Evolutionary conservation across 164 flowering plant genomes (phyloP), one percentile per base, ranked within the genome.

Genomic region (Kingdonia uniflora): DNA sequence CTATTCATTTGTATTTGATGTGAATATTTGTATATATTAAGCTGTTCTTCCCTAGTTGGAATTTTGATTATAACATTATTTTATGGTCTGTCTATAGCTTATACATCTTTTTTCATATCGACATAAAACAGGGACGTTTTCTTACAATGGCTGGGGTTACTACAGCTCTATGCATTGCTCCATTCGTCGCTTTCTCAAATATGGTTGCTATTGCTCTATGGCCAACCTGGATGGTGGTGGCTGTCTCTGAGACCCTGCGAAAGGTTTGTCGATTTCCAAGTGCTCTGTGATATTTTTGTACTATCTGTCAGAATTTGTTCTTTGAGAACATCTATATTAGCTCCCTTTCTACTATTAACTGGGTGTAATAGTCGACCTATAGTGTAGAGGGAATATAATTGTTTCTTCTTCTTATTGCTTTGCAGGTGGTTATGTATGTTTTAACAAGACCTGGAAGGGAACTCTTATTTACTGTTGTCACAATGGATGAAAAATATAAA

Each of bases 401-500:
- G 35, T 1, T 26, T 5, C 17, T n/a, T n/a, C 29, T 16, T 16
- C 8, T 50, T 54, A 6, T 63, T 46, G 52, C 63, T 43, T n/a
- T 64, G 62, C 76, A 92, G 98, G 87, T 92, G 53, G 84, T 82
- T 40, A 84, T 69, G 7, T 92, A 92, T 65, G 96, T 92, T 51
- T 80, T 92, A 24, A 78, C 94, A 44, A 80, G 96, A 73, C 98
- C 98, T 33, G 98, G 82, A 56, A 77, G 96, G 65, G 98, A 92
- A 65, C 88, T 92, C 23, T 68, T 92, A 17, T 92, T 92, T 62
- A 85, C 95, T 53, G 98, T 92, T 58, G 89, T 92, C 52, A 75
- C 98, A 45, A 79, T 78, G 73, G 98, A 92, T 55, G 98, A 92
- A 76, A 92, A 92, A 57, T 92, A 92, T 66, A 92, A 85, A 71